These are phyloP conservation scores for Schizosaccharomyces versatilis DNA, from an alignment of 1,139 yeast genomes.

Conservation along the genomic window DNA sequence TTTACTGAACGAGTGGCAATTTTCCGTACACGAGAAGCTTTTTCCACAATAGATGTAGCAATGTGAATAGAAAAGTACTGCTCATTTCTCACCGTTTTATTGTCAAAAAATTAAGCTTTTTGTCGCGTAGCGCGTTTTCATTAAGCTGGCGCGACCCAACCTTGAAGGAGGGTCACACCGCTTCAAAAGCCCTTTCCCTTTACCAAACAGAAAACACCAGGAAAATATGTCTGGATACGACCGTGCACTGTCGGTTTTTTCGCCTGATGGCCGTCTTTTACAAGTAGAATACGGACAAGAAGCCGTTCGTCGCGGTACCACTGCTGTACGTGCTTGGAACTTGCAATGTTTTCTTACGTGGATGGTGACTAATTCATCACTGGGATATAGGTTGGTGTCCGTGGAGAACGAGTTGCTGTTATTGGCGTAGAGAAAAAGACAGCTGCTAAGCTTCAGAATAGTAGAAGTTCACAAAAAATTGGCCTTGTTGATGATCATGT, in stretches of 20 bases:
- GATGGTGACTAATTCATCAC: not conserved
- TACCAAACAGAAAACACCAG: too few relatives aligned
- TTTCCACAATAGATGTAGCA: too few relatives aligned
- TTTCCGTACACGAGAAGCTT: too few relatives aligned
- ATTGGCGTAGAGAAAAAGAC: conserved; percentile 94
- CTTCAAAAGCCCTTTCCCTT: too few relatives aligned
- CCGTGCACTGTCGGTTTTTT: conserved; percentile 77
- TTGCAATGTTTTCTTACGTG: not conserved
- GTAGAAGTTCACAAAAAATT: conserved; percentile 86
- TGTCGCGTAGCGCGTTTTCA: too few relatives aligned
- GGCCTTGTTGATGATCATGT: conserved; percentile 80
- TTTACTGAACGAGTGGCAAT: too few relatives aligned
- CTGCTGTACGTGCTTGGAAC: conserved; percentile 29
- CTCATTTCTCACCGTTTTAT: too few relatives aligned
- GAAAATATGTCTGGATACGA: conserved; percentile 86
- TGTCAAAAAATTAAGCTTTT: too few relatives aligned
- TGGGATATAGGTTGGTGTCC: conserved; percentile 47
- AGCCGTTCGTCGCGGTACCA: conserved; percentile 95
- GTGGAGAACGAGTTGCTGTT: conserved; percentile 72
- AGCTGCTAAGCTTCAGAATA: conserved; percentile 83
- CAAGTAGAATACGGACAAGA: conserved; percentile 92
- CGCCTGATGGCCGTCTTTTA: conserved; percentile 57
- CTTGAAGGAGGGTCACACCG: too few relatives aligned
- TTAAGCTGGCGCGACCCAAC: too few relatives aligned
- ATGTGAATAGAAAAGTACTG: too few relatives aligned